phyloP scores from a whole-genome alignment of 2,329 filamentous ascomycete genomes.

The Nigrospora sphaerica region DNA sequence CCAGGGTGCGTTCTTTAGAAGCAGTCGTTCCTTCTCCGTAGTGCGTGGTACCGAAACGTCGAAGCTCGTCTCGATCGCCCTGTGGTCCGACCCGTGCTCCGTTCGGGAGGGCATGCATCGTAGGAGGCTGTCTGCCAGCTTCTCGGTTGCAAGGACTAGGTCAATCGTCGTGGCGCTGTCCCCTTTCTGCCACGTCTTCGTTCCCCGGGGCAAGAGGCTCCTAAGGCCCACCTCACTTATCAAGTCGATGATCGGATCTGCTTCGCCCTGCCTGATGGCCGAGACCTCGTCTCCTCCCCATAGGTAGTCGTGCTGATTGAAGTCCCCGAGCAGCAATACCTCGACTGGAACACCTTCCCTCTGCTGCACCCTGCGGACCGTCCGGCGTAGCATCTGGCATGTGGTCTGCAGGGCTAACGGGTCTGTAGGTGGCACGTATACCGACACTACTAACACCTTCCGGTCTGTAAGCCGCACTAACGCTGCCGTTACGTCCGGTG shows the following conservation, averaged over 20 bases:
- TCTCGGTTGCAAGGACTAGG: constrained; percentile 12
- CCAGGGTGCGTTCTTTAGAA: no score
- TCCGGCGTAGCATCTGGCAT: neutral
- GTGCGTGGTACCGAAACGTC: no score
- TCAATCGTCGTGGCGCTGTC: constrained; percentile 15
- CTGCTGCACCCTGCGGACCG: neutral
- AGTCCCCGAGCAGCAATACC: neutral
- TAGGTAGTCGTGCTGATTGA: constrained; percentile 19
- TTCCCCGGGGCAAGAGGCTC: constrained; percentile 25
- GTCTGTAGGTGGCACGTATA: neutral
- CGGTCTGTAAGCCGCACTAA: neutral
- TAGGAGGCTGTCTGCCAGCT: constrained; percentile 9
- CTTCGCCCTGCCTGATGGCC: constrained; percentile 27
- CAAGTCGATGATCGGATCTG: constrained; percentile 24
- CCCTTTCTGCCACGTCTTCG: constrained; percentile 23
- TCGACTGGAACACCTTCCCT: neutral
- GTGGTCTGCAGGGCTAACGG: neutral
- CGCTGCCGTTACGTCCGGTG: neutral
- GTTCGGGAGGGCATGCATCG: constrained; percentile 4
- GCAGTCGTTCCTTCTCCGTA: no score
- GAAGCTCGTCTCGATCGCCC: constrained; percentile 20
- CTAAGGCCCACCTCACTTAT: constrained; percentile 23
- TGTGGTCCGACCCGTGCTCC: constrained; percentile 21
- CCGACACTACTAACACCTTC: neutral
- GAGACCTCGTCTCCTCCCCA: constrained; percentile 22